Percentiles rank a stretch among this genome's conserved stretches.
Conservation (phyloP, 1,139 yeast species). For the Saccharomycopsis hybrid region DNA sequence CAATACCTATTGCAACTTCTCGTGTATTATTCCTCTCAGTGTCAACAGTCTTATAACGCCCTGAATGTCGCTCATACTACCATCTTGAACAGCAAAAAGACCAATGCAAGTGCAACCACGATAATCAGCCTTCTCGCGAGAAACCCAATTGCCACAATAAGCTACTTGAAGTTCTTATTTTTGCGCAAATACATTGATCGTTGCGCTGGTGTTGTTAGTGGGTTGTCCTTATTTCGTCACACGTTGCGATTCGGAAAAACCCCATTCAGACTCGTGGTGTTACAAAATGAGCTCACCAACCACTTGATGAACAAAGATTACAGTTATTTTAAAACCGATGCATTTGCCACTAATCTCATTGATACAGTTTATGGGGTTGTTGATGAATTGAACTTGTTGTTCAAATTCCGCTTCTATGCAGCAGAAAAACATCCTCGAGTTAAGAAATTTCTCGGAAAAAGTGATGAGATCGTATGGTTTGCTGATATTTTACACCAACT, state of each 20-base stretch:
- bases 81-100: not conserved
- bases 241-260: conserved; percentile 66
- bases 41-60: conserved; percentile 5
- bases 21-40: conserved; percentile 12
- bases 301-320: no score
- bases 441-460: conserved; percentile 37
- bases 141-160: conserved; percentile 4
- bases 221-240: conserved; percentile 54
- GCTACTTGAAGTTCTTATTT: conserved; percentile 8
- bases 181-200: conserved; percentile 12
- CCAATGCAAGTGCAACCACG: not conserved
- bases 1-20: conserved; percentile 18
- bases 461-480: conserved; percentile 62
- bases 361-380: conserved; percentile 56
- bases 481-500: conserved; percentile 51
- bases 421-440: conserved; percentile 30
- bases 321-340: conserved; percentile 4
- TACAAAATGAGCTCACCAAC: not conserved
- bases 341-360: conserved; percentile 26
- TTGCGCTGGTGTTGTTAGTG: conserved; percentile 16
- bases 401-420: conserved; percentile 44
- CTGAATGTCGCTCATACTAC: not conserved
- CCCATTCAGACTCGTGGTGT: conserved; percentile 46
- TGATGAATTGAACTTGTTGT: conserved; percentile 53
- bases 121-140: not conserved